Evolutionary conservation across 2,329 filamentous ascomycete genomes (phyloP).

Genomic region (Ramularia endophylla): DNA sequence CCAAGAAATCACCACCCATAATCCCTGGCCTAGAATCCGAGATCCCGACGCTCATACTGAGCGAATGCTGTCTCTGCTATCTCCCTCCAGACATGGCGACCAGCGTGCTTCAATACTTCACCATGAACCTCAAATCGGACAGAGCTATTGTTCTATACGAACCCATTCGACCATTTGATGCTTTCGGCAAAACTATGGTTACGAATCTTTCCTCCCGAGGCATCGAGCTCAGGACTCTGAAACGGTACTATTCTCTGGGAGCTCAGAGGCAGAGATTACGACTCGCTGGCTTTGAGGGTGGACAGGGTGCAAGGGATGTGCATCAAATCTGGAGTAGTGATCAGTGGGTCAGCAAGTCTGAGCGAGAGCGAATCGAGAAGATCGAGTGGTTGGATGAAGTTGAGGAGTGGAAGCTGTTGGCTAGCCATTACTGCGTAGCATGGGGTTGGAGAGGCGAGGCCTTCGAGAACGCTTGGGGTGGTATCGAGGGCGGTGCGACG

Average conservation of each 20-base stretch:
- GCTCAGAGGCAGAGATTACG: constrained; percentile 64
- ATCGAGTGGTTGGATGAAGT: constrained; percentile 91
- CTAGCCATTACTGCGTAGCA: constrained; percentile 80
- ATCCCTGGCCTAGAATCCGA: constrained; percentile 45
- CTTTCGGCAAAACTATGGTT: constrained; percentile 90
- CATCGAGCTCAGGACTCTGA: constrained; percentile 78
- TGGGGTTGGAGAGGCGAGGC: constrained; percentile 68
- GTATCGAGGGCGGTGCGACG: constrained; percentile 17
- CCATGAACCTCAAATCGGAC: constrained; percentile 35
- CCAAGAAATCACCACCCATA: constrained; percentile 23
- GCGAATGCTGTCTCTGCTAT: constrained; percentile 95
- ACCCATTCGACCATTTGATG: constrained; percentile 73
- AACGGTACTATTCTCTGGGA: constrained; percentile 60
- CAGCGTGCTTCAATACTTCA: constrained; percentile 35
- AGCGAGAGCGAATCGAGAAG: constrained; percentile 72
- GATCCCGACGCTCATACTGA: constrained; percentile 77
- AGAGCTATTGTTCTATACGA: constrained; percentile 75
- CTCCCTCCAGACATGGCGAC: constrained; percentile 61
- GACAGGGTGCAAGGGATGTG: constrained; percentile 54
- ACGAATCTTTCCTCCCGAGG: constrained; percentile 76
- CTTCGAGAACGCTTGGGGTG: constrained; percentile 21
- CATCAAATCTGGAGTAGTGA: constrained; percentile 62
- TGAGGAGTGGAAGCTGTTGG: constrained; percentile 86
- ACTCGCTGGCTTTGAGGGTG: constrained; percentile 58
- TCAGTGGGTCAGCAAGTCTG: constrained; percentile 61